phyloP scores from a whole-genome alignment of 78 protist genomes.

The Bodo saltans region DNA sequence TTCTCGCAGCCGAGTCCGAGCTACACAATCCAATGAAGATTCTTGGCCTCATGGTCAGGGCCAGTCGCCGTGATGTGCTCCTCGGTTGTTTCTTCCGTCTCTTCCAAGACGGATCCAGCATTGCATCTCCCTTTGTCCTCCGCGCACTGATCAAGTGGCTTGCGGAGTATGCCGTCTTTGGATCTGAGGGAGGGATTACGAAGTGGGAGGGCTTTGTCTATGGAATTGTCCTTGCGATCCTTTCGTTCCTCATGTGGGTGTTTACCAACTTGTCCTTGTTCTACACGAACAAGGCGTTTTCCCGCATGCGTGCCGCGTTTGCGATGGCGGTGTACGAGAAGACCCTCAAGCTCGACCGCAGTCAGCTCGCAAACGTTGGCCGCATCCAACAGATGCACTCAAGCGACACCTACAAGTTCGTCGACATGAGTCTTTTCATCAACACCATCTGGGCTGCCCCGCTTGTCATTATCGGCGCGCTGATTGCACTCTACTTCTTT shows the following conservation, averaged over 20 bases:
- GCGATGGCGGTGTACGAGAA: not conserved
- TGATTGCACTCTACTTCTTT: conserved; percentile 23
- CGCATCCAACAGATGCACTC: conserved; percentile 15
- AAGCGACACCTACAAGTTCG: not conserved
- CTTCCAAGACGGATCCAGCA: not conserved
- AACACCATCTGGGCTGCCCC: not conserved
- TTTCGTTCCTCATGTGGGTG: not conserved
- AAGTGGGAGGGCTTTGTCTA: not conserved
- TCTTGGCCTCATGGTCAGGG: not conserved
- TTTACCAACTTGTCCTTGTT: not conserved
- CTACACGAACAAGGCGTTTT: not conserved
- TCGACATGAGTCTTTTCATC: not conserved
- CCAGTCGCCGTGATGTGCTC: not conserved
- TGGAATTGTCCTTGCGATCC: not conserved
- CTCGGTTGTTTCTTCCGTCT: not conserved
- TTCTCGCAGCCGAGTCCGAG: too few species aligned
- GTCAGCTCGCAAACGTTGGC: conserved; percentile 13
- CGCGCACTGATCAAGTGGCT: conserved; percentile 6
- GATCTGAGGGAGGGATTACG: not conserved
- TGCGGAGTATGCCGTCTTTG: too few species aligned
- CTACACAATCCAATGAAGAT: not conserved
- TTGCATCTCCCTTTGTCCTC: not conserved
- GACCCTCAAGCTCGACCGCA: not conserved
- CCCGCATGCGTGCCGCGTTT: not conserved
- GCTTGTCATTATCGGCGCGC: conserved; percentile 38